A percentile compares a stretch with the other conserved stretches of the same genome.
These are phyloP conservation scores for Myriosclerotinia duriaeana DNA, from an alignment of 2,329 filamentous ascomycete species.

Conservation along the genomic window DNA sequence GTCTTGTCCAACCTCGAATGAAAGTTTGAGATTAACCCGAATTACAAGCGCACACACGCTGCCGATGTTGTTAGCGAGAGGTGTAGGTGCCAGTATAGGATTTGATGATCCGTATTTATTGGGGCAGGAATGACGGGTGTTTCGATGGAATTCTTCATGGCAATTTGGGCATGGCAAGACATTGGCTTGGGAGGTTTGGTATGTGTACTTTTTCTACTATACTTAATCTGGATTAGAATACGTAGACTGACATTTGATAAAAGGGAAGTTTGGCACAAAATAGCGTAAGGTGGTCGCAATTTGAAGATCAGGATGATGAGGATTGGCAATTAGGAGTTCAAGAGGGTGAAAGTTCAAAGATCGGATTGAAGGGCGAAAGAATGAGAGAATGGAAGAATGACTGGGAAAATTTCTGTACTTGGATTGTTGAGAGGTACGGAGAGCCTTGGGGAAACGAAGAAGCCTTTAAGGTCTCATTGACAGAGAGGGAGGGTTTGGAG, in stretches of 20 bases:
- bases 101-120: slow-evolving; percentile 88
- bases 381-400: slow-evolving; percentile 73
- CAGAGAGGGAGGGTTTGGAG: no score
- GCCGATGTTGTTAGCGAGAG: slow-evolving; percentile 76
- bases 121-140: slow-evolving; percentile 79
- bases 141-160: slow-evolving; percentile 90
- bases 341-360: slow-evolving; percentile 62
- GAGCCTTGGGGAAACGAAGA: no score
- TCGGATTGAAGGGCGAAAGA: slow-evolving; percentile 65
- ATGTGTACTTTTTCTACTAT: slow-evolving; percentile 35
- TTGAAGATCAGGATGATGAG: slow-evolving; percentile 71
- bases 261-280: slow-evolving; percentile 70
- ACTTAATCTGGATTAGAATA: not conserved
- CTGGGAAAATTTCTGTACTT: slow-evolving; percentile 86
- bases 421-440: slow-evolving; percentile 73
- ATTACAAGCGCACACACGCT: slow-evolving; percentile 75
- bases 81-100: slow-evolving; percentile 77
- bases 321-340: slow-evolving; percentile 71
- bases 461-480: no score
- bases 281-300: slow-evolving; percentile 81
- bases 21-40: slow-evolving; percentile 75
- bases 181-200: slow-evolving; percentile 81
- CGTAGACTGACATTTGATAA: slow-evolving; percentile 13
- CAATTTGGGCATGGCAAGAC: slow-evolving; percentile 84
- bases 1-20: slow-evolving; percentile 84